Evolutionary conservation across 108 stramenopile genomes (phyloP), one percentile per base, ranked within the genome.

Genomic region (Cyclotella atomus): DNA sequence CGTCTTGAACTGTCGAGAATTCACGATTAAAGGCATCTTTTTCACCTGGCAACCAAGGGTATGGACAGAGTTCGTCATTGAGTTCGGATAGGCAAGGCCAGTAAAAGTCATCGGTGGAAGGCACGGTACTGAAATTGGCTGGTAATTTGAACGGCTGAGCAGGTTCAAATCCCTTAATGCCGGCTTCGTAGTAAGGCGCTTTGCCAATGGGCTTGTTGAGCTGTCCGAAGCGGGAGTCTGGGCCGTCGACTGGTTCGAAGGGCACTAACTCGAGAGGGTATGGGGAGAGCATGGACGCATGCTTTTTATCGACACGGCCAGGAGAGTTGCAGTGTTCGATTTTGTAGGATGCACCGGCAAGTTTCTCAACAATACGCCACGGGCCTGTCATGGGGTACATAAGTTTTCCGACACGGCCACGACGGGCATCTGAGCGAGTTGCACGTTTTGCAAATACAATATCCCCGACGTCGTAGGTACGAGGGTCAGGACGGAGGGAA

Each of bases 261-360:
- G 57, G 70, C 8, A 71, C 35, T 0, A 60, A 47, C 35, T 72
- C 47, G 7, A 36, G 12, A 19, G 72, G 72, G 36, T 28, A 64
- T 20, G 62, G 72, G 16, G 63, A 65, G 3, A 72, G 38, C 28
- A 61, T 10, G 47, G 49, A 35, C 0, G 71, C 71, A 25, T 72
- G 59, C 20, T 46, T 59, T 43, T 70, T 70, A 2, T 59, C 15
- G 15, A 19, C 0, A 5, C 16, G 16, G 6, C 2, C 15, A 23
- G n/a, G 20, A 5, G 23, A 2, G n/a, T 35, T 19, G 17, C 29
- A 45, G 36, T 72, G 71, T 9, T 52, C 20, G 7, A 50, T 15
- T 3, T 35, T 3, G 50, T 72, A 72, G 3, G 71, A 72, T 9
- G 59, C 56, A 47, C 71, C 71, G 59, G 12, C 46, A 33, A 72